These are phyloP conservation scores for Penicillium psychrofluorescens DNA, from an alignment of 495 filamentous ascomycete genomes.

Conservation along the genomic window DNA sequence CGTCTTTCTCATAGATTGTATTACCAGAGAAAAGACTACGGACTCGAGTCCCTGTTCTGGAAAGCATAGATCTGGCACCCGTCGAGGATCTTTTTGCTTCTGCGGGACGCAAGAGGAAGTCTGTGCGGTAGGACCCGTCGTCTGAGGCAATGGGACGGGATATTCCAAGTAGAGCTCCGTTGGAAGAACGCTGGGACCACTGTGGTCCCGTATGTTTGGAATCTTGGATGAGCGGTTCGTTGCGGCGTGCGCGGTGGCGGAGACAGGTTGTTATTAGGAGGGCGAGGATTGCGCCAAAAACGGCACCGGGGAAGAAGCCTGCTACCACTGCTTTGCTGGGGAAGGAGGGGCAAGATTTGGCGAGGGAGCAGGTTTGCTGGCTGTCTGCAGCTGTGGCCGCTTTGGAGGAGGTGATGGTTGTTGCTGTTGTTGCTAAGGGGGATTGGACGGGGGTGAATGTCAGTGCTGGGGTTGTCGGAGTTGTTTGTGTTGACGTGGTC, in stretches of 20 bases:
- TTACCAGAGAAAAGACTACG: slow-evolving; percentile 26
- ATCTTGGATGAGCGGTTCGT: slow-evolving; percentile 6
- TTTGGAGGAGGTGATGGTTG: slow-evolving; percentile 20
- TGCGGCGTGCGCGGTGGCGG: slow-evolving; percentile 17
- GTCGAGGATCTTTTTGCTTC: slow-evolving; percentile 15
- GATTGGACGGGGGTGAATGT: slow-evolving; percentile 14
- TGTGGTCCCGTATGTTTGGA: slow-evolving; percentile 5
- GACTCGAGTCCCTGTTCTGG: slow-evolving; percentile 29
- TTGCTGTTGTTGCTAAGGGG: slow-evolving; percentile 10
- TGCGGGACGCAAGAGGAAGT: slow-evolving; percentile 45
- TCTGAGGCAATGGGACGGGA: slow-evolving; percentile 49
- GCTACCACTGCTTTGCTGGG: slow-evolving; percentile 47
- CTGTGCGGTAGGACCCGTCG: slow-evolving; percentile 45
- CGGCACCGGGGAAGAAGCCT: slow-evolving; percentile 58
- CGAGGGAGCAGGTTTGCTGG: slow-evolving; percentile 54
- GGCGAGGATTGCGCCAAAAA: slow-evolving; percentile 44
- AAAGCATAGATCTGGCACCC: slow-evolving; percentile 25
- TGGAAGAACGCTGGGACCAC: slow-evolving; percentile 30
- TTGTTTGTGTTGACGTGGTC: too few relatives aligned
- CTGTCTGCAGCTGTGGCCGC: slow-evolving; percentile 46
- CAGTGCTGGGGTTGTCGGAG: slow-evolving; percentile 6
- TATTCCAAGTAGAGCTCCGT: slow-evolving; percentile 40
- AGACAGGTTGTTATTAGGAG: slow-evolving; percentile 37
- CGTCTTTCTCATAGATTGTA: slow-evolving; percentile 9
- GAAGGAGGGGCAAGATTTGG: slow-evolving; percentile 29